Evolutionary conservation across 306 rosid species (phyloP).

Genomic region (Crataegus laevigata): DNA sequence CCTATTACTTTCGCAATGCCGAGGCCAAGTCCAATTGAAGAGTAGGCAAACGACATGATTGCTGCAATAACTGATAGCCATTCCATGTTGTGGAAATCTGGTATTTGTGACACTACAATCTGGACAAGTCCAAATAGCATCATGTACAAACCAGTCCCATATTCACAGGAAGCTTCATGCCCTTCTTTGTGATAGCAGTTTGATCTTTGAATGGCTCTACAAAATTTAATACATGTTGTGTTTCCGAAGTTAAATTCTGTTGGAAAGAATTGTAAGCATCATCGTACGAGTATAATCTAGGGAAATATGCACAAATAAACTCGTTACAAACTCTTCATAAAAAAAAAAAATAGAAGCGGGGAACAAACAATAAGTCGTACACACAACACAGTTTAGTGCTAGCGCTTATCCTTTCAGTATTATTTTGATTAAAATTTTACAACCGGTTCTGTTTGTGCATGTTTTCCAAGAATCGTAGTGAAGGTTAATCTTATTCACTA

Average conservation of each 20-base stretch:
- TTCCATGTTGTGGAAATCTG: slow-evolving; percentile 63
- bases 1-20: slow-evolving; percentile 60
- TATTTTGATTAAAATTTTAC: not conserved
- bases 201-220: slow-evolving; percentile 66
- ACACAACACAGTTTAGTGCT: not conserved
- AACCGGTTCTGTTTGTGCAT: not conserved
- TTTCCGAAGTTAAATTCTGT: not conserved
- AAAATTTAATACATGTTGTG: not conserved
- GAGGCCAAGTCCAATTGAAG: slow-evolving; percentile 66
- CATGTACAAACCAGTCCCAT: slow-evolving; percentile 45
- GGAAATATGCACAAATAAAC: not conserved
- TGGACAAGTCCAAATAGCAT: slow-evolving; percentile 68
- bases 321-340: not conserved
- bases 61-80: slow-evolving; percentile 78
- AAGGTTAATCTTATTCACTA: not conserved
- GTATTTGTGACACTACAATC: slow-evolving; percentile 67
- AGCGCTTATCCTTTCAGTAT: not conserved
- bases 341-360: not conserved
- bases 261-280: not conserved
- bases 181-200: slow-evolving; percentile 82
- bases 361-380: not conserved
- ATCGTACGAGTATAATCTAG: not conserved
- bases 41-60: slow-evolving; percentile 64
- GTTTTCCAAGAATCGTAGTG: not conserved
- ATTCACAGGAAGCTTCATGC: slow-evolving; percentile 55